phyloP scores from a whole-genome alignment of 768 basidiomycete genomes.

The Collybia nuda region DNA sequence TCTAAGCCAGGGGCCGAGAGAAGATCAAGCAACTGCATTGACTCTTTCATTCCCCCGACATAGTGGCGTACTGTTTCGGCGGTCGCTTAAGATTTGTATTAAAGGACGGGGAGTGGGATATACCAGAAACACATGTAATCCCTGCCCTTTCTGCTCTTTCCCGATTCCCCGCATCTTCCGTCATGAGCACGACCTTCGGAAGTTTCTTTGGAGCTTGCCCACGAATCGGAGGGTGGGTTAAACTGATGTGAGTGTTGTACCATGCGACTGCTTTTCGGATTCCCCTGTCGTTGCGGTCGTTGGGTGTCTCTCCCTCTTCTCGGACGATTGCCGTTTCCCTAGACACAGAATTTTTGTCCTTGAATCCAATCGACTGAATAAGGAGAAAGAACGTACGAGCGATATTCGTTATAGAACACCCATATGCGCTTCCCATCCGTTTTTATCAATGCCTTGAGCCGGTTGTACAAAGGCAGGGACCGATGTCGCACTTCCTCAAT shows the following conservation, averaged over 20 bases:
- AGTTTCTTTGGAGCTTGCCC: conserved; percentile 42
- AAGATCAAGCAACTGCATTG: conserved; percentile 74
- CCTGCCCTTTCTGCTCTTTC: conserved; percentile 69
- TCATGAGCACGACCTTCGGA: conserved; percentile 77
- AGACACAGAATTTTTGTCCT: neutral
- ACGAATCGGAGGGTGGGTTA: conserved; percentile 50
- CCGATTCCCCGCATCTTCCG: conserved; percentile 87
- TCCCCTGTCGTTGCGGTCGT: conserved; percentile 93
- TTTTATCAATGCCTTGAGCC: conserved; percentile 80
- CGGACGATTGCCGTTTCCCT: conserved; percentile 82
- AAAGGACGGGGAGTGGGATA: conserved; percentile 3
- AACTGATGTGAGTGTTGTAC: conserved; percentile 76
- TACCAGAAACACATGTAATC: conserved; percentile 65
- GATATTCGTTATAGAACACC: conserved; percentile 86
- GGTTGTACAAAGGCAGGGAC: conserved; percentile 89
- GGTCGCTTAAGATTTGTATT: neutral
- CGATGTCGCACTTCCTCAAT: conserved; percentile 96
- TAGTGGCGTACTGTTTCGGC: conserved; percentile 66
- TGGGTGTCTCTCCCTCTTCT: conserved; percentile 79
- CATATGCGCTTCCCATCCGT: conserved; percentile 85
- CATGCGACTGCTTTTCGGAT: conserved; percentile 87
- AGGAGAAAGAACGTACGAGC: conserved; percentile 53
- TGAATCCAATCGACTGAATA: neutral
- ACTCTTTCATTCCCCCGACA: conserved; percentile 69
- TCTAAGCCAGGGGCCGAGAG: conserved; percentile 69